Evolutionary conservation across 2,329 filamentous ascomycete genomes (phyloP).

Genomic region (Aspergillus sp.): DNA sequence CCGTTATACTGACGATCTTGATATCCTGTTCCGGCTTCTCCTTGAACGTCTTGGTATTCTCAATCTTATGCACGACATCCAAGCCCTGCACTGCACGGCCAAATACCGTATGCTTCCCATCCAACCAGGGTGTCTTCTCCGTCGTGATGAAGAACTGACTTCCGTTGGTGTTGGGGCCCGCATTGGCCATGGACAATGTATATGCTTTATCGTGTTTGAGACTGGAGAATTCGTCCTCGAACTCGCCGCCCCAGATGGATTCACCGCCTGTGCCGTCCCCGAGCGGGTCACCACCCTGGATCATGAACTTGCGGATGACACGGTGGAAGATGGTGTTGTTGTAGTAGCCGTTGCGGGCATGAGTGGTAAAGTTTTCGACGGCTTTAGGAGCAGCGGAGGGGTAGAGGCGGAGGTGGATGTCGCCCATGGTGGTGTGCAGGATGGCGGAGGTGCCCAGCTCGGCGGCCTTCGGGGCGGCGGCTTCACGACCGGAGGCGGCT

Average conservation of each 20-base stretch:
- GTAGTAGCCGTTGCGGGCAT: conserved; percentile 88
- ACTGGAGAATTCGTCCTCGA: conserved; percentile 89
- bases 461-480: conserved; percentile 59
- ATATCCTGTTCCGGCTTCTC: conserved; percentile 97
- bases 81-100: conserved; percentile 85
- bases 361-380: conserved; percentile 96
- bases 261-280: conserved; percentile 89
- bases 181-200: conserved; percentile 96
- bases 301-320: conserved; percentile 98
- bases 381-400: conserved; percentile 90
- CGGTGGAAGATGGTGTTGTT: conserved; percentile 98
- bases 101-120: conserved; percentile 97
- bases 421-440: conserved; percentile 89
- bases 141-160: conserved; percentile 99
- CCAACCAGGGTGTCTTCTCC: conserved; percentile 94
- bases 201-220: conserved; percentile 95
- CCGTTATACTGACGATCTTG: conserved; percentile 84
- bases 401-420: conserved; percentile 91
- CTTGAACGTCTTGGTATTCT: conserved; percentile 81
- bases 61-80: conserved; percentile 94
- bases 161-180: conserved; percentile 90
- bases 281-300: conserved; percentile 78
- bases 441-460: conserved; percentile 78
- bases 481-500: conserved; percentile 51
- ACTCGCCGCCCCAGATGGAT: conserved; percentile 89